Conservation (phyloP, 495 filamentous ascomycete species). For the Achaetomiella virescens region DNA sequence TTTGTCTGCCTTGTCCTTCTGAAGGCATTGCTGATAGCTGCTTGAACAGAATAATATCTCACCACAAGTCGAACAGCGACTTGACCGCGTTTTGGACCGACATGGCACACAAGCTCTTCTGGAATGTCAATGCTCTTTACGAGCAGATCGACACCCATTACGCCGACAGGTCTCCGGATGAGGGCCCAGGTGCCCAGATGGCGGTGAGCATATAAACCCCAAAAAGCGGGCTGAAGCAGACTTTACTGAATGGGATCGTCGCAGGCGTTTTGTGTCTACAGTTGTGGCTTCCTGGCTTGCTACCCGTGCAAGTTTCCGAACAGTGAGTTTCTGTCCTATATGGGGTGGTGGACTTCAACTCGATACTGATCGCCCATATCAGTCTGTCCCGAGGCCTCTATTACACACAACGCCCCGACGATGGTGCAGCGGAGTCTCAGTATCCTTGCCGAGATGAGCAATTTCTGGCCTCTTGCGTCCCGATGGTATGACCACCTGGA, state of each 20-base stretch:
- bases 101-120: constrained; percentile 43
- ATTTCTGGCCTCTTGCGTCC: constrained; percentile 41
- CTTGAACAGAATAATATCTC: constrained; percentile 35
- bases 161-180: constrained; percentile 32
- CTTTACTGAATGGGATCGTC: constrained; percentile 3
- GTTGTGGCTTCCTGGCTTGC: constrained; percentile 43
- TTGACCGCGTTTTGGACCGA: constrained; percentile 33
- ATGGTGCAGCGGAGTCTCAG: constrained; percentile 36
- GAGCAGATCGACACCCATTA: constrained; percentile 45
- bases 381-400: constrained; percentile 34
- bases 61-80: constrained; percentile 32
- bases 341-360: neutral
- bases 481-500: constrained; percentile 41
- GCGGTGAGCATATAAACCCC: constrained; percentile 28
- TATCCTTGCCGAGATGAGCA: constrained; percentile 37
- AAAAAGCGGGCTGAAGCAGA: neutral
- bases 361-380: neutral
- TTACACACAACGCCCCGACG: constrained; percentile 30
- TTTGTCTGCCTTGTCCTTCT: neutral
- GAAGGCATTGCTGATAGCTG: neutral
- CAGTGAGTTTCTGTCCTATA: constrained; percentile 25
- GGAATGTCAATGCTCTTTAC: constrained; percentile 40
- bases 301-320: constrained; percentile 43
- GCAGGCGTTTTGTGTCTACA: constrained; percentile 45
- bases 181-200: constrained; percentile 46